Percentiles rank a stretch among this genome's conserved stretches.
phyloP scores from a whole-genome alignment of 2,329 filamentous ascomycete genomes.

The Diaporthe australafricana region DNA sequence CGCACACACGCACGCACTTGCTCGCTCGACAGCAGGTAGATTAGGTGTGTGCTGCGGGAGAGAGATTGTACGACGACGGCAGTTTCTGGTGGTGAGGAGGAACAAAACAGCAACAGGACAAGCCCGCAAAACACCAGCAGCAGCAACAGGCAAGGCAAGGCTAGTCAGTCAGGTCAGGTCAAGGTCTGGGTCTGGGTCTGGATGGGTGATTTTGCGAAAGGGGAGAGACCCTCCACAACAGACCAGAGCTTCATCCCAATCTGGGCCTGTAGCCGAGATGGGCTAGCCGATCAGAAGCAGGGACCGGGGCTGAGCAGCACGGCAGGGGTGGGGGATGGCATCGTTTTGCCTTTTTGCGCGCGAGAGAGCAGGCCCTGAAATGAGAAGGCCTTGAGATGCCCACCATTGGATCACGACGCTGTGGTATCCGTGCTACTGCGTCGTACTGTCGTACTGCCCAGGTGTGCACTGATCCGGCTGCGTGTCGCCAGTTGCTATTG shows the following conservation, averaged over 20 bases:
- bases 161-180: not conserved
- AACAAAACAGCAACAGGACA: slow-evolving; percentile 5
- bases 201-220: slow-evolving; percentile 15
- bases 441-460: slow-evolving; percentile 15
- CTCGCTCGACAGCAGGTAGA: slow-evolving; percentile 5
- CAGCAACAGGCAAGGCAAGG: not conserved
- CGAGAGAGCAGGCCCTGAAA: slow-evolving; percentile 18
- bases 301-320: slow-evolving; percentile 2
- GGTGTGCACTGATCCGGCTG: too few species aligned
- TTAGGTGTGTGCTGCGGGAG: slow-evolving; percentile 4
- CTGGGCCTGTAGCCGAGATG: slow-evolving; percentile 27
- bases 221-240: slow-evolving; percentile 16
- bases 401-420: slow-evolving; percentile 27
- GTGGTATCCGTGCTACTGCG: slow-evolving; percentile 26
- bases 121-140: slow-evolving; percentile 3
- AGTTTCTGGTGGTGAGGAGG: slow-evolving; percentile 24
- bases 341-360: slow-evolving; percentile 27
- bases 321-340: slow-evolving; percentile 8
- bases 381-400: slow-evolving; percentile 25
- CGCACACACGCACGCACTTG: not conserved
- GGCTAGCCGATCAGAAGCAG: slow-evolving; percentile 23
- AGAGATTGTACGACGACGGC: slow-evolving; percentile 14
- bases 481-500: slow-evolving; percentile 11
- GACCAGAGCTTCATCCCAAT: slow-evolving; percentile 22
- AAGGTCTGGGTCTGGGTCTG: not conserved